Conservation (phyloP, 495 filamentous ascomycete genomes). For the Hypoxylon lienhwacheense region DNA sequence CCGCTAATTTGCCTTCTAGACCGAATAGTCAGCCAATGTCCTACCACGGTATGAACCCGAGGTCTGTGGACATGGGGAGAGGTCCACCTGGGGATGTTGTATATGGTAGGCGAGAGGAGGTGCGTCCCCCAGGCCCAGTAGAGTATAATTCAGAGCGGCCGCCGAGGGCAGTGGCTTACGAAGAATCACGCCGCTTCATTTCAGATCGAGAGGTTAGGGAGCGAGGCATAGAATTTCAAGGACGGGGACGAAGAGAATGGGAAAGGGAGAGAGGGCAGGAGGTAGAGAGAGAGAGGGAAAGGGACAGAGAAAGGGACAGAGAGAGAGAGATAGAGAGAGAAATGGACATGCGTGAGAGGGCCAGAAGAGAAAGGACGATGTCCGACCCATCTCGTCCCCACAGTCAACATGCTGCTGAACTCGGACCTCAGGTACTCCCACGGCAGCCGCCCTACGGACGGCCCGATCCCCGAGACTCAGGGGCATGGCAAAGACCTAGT, state of each 20-base stretch:
- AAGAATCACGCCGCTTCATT: slow-evolving; percentile 39
- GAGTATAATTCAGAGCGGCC: slow-evolving; percentile 55
- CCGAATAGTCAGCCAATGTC: slow-evolving; percentile 56
- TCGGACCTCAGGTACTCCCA: slow-evolving; percentile 27
- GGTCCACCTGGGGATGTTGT: slow-evolving; percentile 43
- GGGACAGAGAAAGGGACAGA: slow-evolving; percentile 44
- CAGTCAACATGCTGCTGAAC: slow-evolving; percentile 31
- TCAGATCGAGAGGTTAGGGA: slow-evolving; percentile 24
- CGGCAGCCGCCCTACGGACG: slow-evolving; percentile 45
- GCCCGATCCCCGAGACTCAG: slow-evolving; percentile 49
- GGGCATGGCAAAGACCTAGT: slow-evolving; percentile 45
- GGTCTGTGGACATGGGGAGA: slow-evolving; percentile 44
- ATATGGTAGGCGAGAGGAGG: slow-evolving; percentile 50
- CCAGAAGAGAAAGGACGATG: slow-evolving; percentile 37
- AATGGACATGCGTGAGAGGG: slow-evolving; percentile 40
- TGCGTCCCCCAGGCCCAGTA: slow-evolving; percentile 24
- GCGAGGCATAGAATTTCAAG: slow-evolving; percentile 28
- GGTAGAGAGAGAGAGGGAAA: slow-evolving; percentile 42
- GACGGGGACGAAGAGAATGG: slow-evolving; percentile 34
- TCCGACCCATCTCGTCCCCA: slow-evolving; percentile 35
- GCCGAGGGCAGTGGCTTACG: slow-evolving; percentile 37
- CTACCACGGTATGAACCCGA: slow-evolving; percentile 48
- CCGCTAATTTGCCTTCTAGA: slow-evolving; percentile 47
- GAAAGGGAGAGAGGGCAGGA: slow-evolving; percentile 38
- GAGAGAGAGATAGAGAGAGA: slow-evolving; percentile 35